Evolutionary conservation across 2,329 filamentous ascomycete genomes (phyloP).

Genomic region (Ceratocystis harringtonii): DNA sequence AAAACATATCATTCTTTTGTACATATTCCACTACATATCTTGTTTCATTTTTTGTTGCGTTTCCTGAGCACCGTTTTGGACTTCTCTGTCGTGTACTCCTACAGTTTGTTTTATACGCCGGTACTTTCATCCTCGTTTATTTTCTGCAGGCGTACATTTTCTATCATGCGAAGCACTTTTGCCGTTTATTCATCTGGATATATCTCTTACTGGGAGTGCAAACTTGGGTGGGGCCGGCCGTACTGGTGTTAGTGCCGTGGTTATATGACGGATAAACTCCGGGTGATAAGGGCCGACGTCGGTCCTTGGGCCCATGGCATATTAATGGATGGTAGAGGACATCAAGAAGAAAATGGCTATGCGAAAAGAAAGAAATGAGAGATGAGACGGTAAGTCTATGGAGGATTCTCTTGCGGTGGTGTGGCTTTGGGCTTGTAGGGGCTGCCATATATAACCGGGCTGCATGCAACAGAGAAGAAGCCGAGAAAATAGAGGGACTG

Average conservation of each 20-base stretch:
- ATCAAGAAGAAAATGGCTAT: not conserved
- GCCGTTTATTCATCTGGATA: too few species aligned
- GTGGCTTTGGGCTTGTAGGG: too few species aligned
- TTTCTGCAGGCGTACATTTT: too few species aligned
- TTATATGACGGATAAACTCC: not conserved
- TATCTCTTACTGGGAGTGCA: too few species aligned
- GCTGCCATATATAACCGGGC: too few species aligned
- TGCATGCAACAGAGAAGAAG: too few species aligned
- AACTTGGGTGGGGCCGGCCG: not conserved
- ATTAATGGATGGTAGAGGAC: not conserved
- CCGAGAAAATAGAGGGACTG: too few species aligned
- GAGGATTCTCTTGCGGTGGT: too few species aligned
- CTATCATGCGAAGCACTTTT: too few species aligned
- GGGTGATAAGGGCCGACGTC: slow-evolving; percentile 1
- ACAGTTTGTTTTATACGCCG: not conserved
- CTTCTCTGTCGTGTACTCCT: not conserved
- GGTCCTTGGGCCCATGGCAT: not conserved
- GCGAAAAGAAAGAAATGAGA: too few species aligned
- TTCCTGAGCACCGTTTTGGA: not conserved
- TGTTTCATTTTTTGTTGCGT: slow-evolving; percentile 7
- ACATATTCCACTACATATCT: slow-evolving; percentile 3
- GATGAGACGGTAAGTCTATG: too few species aligned
- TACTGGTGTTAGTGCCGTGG: not conserved
- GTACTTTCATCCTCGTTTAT: not conserved
- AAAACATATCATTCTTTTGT: not conserved